phyloP scores from a whole-genome alignment of 148 eudicot genomes.

The Dianthus caryophyllus region DNA sequence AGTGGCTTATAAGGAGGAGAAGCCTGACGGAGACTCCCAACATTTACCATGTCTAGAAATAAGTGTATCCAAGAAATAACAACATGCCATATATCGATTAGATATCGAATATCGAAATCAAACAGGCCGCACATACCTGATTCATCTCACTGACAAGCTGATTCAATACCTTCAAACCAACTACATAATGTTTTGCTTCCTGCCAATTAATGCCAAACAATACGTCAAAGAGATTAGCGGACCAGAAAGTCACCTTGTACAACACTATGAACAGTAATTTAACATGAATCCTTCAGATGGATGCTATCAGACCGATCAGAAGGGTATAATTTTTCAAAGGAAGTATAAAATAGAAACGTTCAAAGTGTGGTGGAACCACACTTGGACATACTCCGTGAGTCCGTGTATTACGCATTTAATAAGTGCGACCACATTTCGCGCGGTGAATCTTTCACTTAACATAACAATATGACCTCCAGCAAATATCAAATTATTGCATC shows the following conservation, averaged over 20 bases:
- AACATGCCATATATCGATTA: not conserved
- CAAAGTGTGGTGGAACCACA: not conserved
- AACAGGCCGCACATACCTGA: constrained; percentile 38
- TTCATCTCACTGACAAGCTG: constrained; percentile 78
- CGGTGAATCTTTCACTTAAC: not conserved
- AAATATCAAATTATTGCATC: not conserved
- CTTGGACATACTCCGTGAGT: not conserved
- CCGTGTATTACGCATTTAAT: not conserved
- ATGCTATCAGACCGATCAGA: not conserved
- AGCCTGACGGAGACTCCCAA: not conserved
- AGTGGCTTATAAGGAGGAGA: not conserved
- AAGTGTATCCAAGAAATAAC: not conserved
- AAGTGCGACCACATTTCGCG: constrained; percentile 1
- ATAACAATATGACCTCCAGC: not conserved
- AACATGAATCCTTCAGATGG: not conserved
- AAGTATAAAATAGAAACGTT: not conserved
- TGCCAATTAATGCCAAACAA: constrained; percentile 21
- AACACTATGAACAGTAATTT: not conserved
- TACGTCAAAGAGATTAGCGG: not conserved
- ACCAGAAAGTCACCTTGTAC: not conserved
- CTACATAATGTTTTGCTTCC: constrained; percentile 59
- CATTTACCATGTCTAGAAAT: not conserved
- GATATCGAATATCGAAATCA: not conserved
- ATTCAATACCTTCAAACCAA: constrained; percentile 71
- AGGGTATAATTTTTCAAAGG: not conserved